Evolutionary conservation across 768 basidiomycete species (phyloP), one percentile per base, ranked within the genome.

Genomic region (Amanita molliuscula): DNA sequence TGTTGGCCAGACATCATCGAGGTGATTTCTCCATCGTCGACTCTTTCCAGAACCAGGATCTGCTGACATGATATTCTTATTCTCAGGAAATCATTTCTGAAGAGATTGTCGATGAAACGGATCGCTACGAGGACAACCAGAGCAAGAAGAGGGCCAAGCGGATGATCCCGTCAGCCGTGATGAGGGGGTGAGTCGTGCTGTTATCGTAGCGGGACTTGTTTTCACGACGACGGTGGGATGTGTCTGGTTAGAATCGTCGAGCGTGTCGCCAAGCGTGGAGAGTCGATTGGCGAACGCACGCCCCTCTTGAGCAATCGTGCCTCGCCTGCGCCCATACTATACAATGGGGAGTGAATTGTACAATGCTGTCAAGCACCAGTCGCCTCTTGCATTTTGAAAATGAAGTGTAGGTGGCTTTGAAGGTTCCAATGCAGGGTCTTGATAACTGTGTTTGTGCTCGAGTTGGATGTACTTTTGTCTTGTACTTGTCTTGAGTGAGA

Each of bases 51-150:
- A 13, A 31, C 31, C 11, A 5, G n/a, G 23, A 21, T 11, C 2
- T 15, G 36, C 18, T 21, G 29, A 20, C 10, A 18, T 10, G 9
- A 11, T 35, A 47, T 53, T 3, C 63, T n/a, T n/a, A n/a, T n/a
- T n/a, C 25, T 2, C 25, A 89, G 76, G 93, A 95, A 75, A 96
- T 98, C 54, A 89, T 97, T 16, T 84, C 87, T 0, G 92, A 96
- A 66, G 94, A 96, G 62, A 95, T 96, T 48, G 86, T 95, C 26
- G 93, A 95, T 59, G 93, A 96, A 65, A 95, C 92, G 2, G 93
- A 96, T 66, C 75, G 82, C 23, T 94, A 86, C 57, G 82, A 88
- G 55, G 88, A 91, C 56, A 96, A 95, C 59, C 81, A 81, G 43
- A 82, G 80, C 46, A 93, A 92, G 61, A 75, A 74, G 52, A 69